A percentile compares a stretch with the other conserved stretches of the same genome.
Conservation (phyloP, 2,329 filamentous ascomycete species). For the Ophiostoma novo-ulmi region DNA sequence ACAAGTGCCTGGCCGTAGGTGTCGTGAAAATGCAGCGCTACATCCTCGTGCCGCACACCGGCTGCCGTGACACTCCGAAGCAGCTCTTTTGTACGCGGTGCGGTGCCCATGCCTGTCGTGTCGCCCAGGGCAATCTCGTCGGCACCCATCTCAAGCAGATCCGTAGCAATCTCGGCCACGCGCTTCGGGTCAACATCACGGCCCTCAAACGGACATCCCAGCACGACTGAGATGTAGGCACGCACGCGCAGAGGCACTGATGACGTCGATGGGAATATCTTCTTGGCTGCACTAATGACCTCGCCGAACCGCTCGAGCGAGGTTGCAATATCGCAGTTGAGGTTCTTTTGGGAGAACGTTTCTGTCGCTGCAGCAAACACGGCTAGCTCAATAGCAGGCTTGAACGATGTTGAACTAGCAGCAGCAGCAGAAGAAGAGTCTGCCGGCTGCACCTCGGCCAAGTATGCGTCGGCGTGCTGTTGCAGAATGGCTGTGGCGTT, state of each 20-base stretch:
- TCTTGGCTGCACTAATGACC: slow-evolving; percentile 65
- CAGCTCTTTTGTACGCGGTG: slow-evolving; percentile 61
- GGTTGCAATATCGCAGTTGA: slow-evolving; percentile 72
- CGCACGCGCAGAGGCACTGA: slow-evolving; percentile 58
- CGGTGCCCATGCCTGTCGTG: slow-evolving; percentile 85
- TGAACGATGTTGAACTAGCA: slow-evolving; percentile 45
- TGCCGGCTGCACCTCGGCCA: slow-evolving; percentile 40
- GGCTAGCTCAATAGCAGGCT: slow-evolving; percentile 36
- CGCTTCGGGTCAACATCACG: slow-evolving; percentile 57
- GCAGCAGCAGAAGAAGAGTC: slow-evolving; percentile 53
- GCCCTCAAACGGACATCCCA: slow-evolving; percentile 73
- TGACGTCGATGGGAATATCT: slow-evolving; percentile 39
- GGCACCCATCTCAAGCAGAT: slow-evolving; percentile 76
- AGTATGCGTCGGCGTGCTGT: slow-evolving; percentile 45
- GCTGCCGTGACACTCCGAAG: slow-evolving; percentile 61
- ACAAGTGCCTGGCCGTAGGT: slow-evolving; percentile 83
- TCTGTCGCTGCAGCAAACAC: slow-evolving; percentile 75
- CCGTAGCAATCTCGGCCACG: slow-evolving; percentile 62
- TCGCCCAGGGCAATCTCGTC: slow-evolving; percentile 88
- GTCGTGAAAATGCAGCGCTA: slow-evolving; percentile 85
- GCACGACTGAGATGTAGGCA: slow-evolving; percentile 74
- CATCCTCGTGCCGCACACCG: slow-evolving; percentile 61
- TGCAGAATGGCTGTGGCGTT: slow-evolving; percentile 54
- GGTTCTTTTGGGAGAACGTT: slow-evolving; percentile 72
- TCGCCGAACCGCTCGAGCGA: slow-evolving; percentile 65